Percentiles rank a stretch among this genome's conserved stretches.
phyloP scores from a whole-genome alignment of 495 filamentous ascomycete species.

The Hypoxylon intermedium region DNA sequence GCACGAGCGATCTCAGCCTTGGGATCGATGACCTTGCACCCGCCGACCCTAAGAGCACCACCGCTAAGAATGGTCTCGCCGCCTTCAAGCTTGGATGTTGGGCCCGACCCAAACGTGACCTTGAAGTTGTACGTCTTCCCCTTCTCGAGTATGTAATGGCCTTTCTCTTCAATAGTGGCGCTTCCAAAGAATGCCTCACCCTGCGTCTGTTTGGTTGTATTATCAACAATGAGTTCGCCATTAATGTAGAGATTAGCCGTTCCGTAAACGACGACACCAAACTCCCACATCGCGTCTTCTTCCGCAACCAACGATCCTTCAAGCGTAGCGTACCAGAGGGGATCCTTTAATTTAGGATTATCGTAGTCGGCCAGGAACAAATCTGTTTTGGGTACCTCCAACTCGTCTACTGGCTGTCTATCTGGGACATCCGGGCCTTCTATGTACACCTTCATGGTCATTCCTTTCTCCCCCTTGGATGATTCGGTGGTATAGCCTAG shows the following conservation, averaged over 20 bases:
- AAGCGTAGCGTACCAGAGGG: slow-evolving; percentile 67
- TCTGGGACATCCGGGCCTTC: slow-evolving; percentile 55
- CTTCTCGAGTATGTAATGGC: slow-evolving; percentile 61
- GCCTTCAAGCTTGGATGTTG: slow-evolving; percentile 65
- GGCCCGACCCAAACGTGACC: slow-evolving; percentile 69
- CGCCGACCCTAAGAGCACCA: slow-evolving; percentile 71
- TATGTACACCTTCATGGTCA: slow-evolving; percentile 67
- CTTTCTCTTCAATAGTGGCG: slow-evolving; percentile 67
- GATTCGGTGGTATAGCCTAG: slow-evolving; percentile 60
- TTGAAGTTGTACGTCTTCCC: slow-evolving; percentile 66
- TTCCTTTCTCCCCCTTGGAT: slow-evolving; percentile 57
- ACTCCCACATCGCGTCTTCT: slow-evolving; percentile 56
- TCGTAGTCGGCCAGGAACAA: slow-evolving; percentile 70
- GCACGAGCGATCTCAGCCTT: slow-evolving; percentile 68
- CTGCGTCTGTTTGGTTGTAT: slow-evolving; percentile 64
- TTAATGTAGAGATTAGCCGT: slow-evolving; percentile 71
- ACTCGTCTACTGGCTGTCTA: slow-evolving; percentile 61
- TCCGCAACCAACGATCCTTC: slow-evolving; percentile 66
- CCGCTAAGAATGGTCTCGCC: slow-evolving; percentile 63
- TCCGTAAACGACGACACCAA: slow-evolving; percentile 73
- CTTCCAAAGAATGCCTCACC: slow-evolving; percentile 68
- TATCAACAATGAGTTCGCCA: slow-evolving; percentile 71
- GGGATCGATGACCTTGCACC: slow-evolving; percentile 62
- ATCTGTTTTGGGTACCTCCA: slow-evolving; percentile 60
- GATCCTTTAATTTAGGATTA: slow-evolving; percentile 61